Base-by-base conservation (phyloP, 169 alveolate species). In the Cryptosporidium parvum region DNA sequence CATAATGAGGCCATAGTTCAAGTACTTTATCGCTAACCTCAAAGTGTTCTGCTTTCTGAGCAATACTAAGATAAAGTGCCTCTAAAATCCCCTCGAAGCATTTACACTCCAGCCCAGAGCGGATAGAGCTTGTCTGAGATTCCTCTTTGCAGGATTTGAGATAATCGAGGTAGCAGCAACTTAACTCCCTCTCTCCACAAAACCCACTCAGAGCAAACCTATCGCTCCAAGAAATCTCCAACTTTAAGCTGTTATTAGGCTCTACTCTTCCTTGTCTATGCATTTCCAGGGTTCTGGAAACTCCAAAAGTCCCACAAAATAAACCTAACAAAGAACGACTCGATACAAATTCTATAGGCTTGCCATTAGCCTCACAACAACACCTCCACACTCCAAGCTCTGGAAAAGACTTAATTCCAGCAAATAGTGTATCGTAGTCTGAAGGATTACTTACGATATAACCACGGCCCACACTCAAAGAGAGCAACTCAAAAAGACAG, bases 121-220 rank as follows among this genome's bases (percentile, higher is more conserved):
- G 33, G 6, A 23, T 10, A 18, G 16, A 23, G 23, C 12, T 10
- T 0, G 33, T 42, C 42, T n/a, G 12, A 16, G 14, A 39, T 42
- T 56, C 59, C 10, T 39, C 33, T 23, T 44, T 5, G 23, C 37
- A 33, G 35, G 72, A 65, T 0, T 80, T 59, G 7, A 18, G 48
- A 26, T 44, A 80, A n/a, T 80, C 89, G 26, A 80, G 21, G 52
- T 80, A 80, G 18, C 89, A 80, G 26, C 5, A 8, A 80, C 89
- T 62, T 69, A 80, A 31, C 44, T 80, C 89, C 68, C 75, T 80
- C 39, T 80, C 89, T 1, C 89, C 89, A 48, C 80, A 80, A 37
- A 80, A 42, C 29, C 75, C 89, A 65, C 89, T 80, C 23, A 80
- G 48, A 80, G 89, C 89, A 39, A 80, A 80, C 59, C 75, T 80